Evolutionary conservation across 495 filamentous ascomycete species (phyloP).

Genomic region (Aspergillus cristatus): DNA sequence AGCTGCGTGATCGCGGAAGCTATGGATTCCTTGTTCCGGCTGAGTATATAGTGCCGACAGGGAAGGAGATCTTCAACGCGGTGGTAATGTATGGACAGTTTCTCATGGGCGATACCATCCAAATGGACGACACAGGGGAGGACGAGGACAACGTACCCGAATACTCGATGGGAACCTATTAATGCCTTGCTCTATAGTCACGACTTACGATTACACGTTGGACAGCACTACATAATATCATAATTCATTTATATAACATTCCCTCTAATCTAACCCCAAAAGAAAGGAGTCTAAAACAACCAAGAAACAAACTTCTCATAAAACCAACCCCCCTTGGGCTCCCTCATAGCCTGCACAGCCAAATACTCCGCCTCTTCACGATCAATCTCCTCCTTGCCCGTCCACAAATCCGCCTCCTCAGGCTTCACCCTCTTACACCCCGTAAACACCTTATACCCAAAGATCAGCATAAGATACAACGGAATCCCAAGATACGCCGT

Average conservation of each 20-base stretch:
- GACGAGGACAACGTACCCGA: no score
- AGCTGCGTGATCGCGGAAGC: conserved; percentile 85
- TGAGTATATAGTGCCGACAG: conserved; percentile 82
- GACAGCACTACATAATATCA: no score
- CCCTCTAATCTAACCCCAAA: no score
- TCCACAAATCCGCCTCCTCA: conserved; percentile 55
- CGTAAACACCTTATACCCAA: conserved; percentile 57
- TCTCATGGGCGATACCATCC: conserved; percentile 38
- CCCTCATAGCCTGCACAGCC: conserved; percentile 40
- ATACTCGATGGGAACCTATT: no score
- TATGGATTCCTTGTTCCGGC: conserved; percentile 89
- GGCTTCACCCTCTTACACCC: conserved; percentile 45
- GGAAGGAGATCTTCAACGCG: conserved; percentile 75
- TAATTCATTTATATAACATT: no score
- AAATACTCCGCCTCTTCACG: conserved; percentile 63
- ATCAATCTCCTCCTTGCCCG: conserved; percentile 66
- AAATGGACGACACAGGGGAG: no score
- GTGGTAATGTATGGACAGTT: conserved; percentile 74
- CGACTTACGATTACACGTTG: no score
- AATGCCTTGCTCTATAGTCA: no score
- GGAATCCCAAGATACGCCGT: conserved; percentile 78
- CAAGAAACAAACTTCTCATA: conserved; percentile 57
- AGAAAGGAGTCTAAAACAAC: conserved; percentile 62
- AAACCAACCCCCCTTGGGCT: conserved; percentile 39
- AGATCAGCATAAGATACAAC: conserved; percentile 61